Percentiles rank a stretch among this genome's conserved stretches.
These are phyloP conservation scores for Saccharomycopsis sp. DNA, from an alignment of 805 yeast species.

Conservation along the genomic window DNA sequence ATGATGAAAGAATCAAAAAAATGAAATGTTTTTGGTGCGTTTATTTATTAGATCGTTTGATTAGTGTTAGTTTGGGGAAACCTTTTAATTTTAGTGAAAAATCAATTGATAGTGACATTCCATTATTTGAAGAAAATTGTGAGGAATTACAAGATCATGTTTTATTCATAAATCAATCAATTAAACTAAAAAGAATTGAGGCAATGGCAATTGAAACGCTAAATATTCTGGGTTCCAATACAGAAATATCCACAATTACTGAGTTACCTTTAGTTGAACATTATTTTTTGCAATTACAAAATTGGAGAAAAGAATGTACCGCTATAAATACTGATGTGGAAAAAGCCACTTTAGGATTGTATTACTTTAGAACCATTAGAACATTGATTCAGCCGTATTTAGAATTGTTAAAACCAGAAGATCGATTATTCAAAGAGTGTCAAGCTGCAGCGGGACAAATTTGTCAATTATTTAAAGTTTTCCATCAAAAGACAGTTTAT, in stretches of 20 bases:
- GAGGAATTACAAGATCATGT: slow-evolving; percentile 8
- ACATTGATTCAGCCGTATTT: slow-evolving; percentile 53
- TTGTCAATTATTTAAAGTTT: slow-evolving; percentile 51
- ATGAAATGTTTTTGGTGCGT: slow-evolving; percentile 56
- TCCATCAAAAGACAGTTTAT: slow-evolving; percentile 48
- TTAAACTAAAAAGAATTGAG: slow-evolving; percentile 47
- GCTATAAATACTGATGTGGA: slow-evolving; percentile 40
- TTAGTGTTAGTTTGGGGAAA: slow-evolving; percentile 51
- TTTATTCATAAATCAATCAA: slow-evolving; percentile 46
- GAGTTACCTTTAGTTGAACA: slow-evolving; percentile 42
- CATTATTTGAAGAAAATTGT: slow-evolving; percentile 34
- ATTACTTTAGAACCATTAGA: slow-evolving; percentile 51
- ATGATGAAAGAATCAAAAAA: slow-evolving; percentile 27
- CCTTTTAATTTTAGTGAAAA: slow-evolving; percentile 43
- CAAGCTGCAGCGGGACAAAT: slow-evolving; percentile 67
- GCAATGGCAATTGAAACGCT: slow-evolving; percentile 46
- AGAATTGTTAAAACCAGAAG: slow-evolving; percentile 51
- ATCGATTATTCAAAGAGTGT: slow-evolving; percentile 50
- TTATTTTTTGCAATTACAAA: slow-evolving; percentile 43
- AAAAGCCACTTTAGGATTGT: slow-evolving; percentile 46
- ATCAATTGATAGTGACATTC: slow-evolving; percentile 37
- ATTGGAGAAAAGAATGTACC: slow-evolving; percentile 47
- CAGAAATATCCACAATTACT: slow-evolving; percentile 4
- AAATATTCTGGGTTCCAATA: slow-evolving; percentile 26
- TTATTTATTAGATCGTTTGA: slow-evolving; percentile 50